These are phyloP conservation scores for Exophiala xenobiotica DNA, from an alignment of 2,329 filamentous ascomycete genomes.

Conservation along the genomic window DNA sequence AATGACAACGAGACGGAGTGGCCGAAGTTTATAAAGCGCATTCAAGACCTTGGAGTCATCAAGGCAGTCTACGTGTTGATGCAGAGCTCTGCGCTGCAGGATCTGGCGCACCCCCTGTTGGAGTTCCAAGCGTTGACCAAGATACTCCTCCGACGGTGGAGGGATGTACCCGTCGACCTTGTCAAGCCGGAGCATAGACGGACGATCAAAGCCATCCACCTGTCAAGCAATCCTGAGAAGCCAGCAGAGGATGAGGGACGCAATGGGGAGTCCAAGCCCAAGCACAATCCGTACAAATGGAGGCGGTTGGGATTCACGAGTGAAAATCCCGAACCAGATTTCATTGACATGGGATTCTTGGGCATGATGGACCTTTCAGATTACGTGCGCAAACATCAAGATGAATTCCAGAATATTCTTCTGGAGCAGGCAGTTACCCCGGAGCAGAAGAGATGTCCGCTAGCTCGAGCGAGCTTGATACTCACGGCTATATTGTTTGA, in stretches of 20 bases:
- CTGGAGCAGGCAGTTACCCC: constrained; percentile 81
- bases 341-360: constrained; percentile 80
- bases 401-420: constrained; percentile 86
- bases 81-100: constrained; percentile 89
- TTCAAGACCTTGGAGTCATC: constrained; percentile 91
- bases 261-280: constrained; percentile 48
- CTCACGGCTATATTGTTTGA: constrained; percentile 89
- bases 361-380: constrained; percentile 98
- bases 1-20: constrained; percentile 78
- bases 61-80: constrained; percentile 89
- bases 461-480: constrained; percentile 81
- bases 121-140: constrained; percentile 95
- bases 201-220: constrained; percentile 79
- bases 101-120: constrained; percentile 82
- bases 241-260: constrained; percentile 39
- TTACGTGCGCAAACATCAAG: constrained; percentile 87
- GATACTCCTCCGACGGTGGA: constrained; percentile 82
- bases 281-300: constrained; percentile 90
- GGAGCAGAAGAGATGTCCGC: constrained; percentile 72
- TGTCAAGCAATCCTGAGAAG: constrained; percentile 73
- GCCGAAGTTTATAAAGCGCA: constrained; percentile 89
- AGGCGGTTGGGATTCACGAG: constrained; percentile 85
- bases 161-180: constrained; percentile 77
- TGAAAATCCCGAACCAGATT: constrained; percentile 83
- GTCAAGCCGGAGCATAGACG: constrained; percentile 85